A percentile compares a stretch with the other conserved stretches of the same genome.
Conservation (phyloP, 495 filamentous ascomycete genomes). For the Aspergillus asperescens region DNA sequence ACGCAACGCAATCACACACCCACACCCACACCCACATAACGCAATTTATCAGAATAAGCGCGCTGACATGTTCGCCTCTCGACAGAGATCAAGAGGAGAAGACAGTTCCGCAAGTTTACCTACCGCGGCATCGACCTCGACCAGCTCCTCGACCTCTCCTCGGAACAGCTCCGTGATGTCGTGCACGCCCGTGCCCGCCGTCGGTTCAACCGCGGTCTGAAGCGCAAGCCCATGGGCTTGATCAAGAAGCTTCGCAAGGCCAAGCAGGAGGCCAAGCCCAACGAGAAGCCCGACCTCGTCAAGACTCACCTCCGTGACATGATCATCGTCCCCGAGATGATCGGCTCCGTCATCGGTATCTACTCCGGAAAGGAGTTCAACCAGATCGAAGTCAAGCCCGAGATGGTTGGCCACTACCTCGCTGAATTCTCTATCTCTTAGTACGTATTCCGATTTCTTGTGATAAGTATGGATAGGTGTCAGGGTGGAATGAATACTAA, state of each 20-base stretch:
- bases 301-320: constrained; percentile 99
- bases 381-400: constrained; percentile 99
- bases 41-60: constrained; percentile 17
- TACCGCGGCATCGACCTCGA: constrained; percentile 99
- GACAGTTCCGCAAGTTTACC: constrained; percentile 99
- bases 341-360: constrained; percentile 94
- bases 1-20: neutral
- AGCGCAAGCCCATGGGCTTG: constrained; percentile 99
- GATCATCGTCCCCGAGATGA: constrained; percentile 99
- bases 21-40: neutral
- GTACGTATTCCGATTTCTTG: constrained; percentile 52
- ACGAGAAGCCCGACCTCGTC: constrained; percentile 98
- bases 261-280: constrained; percentile 99
- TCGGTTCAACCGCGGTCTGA: constrained; percentile 98
- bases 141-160: constrained; percentile 98
- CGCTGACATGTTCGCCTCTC: constrained; percentile 38
- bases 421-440: constrained; percentile 99
- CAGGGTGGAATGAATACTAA: constrained; percentile 32
- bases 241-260: constrained; percentile 99
- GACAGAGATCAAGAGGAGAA: constrained; percentile 95
- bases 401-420: constrained; percentile 99
- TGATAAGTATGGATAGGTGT: neutral
- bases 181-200: constrained; percentile 97
- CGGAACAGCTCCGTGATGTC: constrained; percentile 97
- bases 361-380: constrained; percentile 99